Evolutionary conservation across 352 stramenopile species (phyloP), one percentile per base, ranked within the genome.

Genomic region (Phytophthora constricta): DNA sequence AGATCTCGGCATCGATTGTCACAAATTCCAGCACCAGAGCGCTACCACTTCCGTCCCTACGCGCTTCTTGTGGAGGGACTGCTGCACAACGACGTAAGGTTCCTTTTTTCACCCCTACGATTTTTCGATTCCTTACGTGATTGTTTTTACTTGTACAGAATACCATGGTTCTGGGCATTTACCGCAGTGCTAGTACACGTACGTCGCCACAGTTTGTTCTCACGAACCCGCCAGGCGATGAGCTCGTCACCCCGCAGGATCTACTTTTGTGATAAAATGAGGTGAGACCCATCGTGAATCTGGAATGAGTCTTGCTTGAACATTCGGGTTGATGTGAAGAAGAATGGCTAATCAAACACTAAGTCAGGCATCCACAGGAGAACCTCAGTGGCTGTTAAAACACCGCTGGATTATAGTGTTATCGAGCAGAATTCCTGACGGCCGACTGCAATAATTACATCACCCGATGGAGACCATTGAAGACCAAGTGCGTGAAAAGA

Each of bases 401-500:
- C n/a, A n/a, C n/a, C 4, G 2, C 28, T 62, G 27, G 17, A 27
- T 80, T 66, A 88, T 2, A 93, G 37, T 34, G 67, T 79, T 41
- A 94, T 63, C 23, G 70, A 77, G 60, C 87, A 93, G 70, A 92
- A 95, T 2, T 93, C 79, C 49, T 90, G 75, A 19, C 84, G 84
- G 47, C 68, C 76, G 25, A 93, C 67, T 13, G 70, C 82, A 50
- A 90, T 56, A 4, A 95, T 56, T 2, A 74, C 61, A 51, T 87
- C 65, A 25, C 83, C 83, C 0, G 55, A 71, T 0, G 87, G 72
- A 51, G 84, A 68, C 87, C 87, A 95, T 5, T 87, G 82, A 60
- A 95, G 47, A 17, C 80, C 79, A 1, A 91, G 64, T 0, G 74
- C 80, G 65, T 92, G 89, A 50, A 95, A 93, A 22, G 76, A 76